Percentiles rank a stretch among this genome's conserved stretches.
Evolutionary conservation across 73 alveolate genomes (phyloP).

Genomic region (Urostyla sp.): DNA sequence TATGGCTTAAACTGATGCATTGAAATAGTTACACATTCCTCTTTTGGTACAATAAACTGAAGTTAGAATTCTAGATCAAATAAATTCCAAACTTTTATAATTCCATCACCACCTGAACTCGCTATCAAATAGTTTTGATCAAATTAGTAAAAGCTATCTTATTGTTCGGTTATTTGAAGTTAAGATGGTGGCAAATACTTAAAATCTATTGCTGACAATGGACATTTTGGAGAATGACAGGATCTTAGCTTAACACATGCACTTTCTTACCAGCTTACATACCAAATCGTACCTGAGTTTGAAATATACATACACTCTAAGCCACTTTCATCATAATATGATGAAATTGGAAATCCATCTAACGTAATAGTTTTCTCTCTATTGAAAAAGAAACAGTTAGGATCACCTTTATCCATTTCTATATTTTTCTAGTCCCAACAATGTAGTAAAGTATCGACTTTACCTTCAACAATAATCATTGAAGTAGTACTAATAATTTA

Average conservation of each 20-base stretch:
- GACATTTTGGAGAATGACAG: slow-evolving; percentile 50
- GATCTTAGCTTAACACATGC: slow-evolving; percentile 60
- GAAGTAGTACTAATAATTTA: not conserved
- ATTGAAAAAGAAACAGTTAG: slow-evolving; percentile 34
- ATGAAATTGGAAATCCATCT: slow-evolving; percentile 56
- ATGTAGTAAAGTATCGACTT: not conserved
- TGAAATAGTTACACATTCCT: slow-evolving; percentile 67
- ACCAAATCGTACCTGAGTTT: slow-evolving; percentile 73
- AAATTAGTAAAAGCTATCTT: slow-evolving; percentile 30
- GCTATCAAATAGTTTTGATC: slow-evolving; percentile 61
- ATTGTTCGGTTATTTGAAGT: slow-evolving; percentile 7
- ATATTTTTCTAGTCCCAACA: slow-evolving; percentile 39
- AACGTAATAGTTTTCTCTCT: slow-evolving; percentile 8
- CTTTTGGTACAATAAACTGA: slow-evolving; percentile 69
- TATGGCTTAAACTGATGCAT: slow-evolving; percentile 63
- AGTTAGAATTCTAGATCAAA: slow-evolving; percentile 47
- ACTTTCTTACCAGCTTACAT: slow-evolving; percentile 62
- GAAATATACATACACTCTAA: slow-evolving; percentile 61
- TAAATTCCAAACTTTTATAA: slow-evolving; percentile 69
- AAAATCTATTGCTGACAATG: slow-evolving; percentile 41
- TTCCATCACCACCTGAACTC: slow-evolving; percentile 55
- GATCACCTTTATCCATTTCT: slow-evolving; percentile 17
- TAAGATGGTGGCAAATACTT: slow-evolving; percentile 61
- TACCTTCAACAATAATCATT: slow-evolving; percentile 36
- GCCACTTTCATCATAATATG: slow-evolving; percentile 60